phyloP scores from a whole-genome alignment of 805 yeast genomes.

The Candida sanyiensis region DNA sequence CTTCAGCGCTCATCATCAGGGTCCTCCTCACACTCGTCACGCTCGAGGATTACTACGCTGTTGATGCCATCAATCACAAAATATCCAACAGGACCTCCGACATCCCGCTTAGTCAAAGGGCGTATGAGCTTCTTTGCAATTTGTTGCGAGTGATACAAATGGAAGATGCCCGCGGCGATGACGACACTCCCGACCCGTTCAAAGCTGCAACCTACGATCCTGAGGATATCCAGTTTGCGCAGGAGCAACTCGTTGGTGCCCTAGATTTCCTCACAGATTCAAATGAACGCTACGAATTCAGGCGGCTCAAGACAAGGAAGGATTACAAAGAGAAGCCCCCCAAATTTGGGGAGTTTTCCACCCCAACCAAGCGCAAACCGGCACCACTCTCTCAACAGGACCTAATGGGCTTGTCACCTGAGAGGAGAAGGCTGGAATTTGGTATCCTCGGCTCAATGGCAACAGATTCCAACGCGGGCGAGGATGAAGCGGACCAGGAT shows the following conservation, averaged over 20 bases:
- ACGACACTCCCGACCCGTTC: slow-evolving; percentile 6
- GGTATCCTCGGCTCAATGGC: too few relatives aligned
- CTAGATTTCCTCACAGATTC: slow-evolving; percentile 12
- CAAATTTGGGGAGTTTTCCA: too few relatives aligned
- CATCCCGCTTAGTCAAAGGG: slow-evolving; percentile 29
- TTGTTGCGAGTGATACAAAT: slow-evolving; percentile 21
- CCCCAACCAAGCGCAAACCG: neutral
- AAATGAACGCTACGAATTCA: slow-evolving; percentile 2
- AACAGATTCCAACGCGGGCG: too few relatives aligned
- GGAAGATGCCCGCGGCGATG: slow-evolving; percentile 1
- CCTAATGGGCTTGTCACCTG: slow-evolving; percentile 19
- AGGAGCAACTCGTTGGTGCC: slow-evolving; percentile 10
- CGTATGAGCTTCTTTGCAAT: slow-evolving; percentile 28
- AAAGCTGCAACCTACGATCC: neutral
- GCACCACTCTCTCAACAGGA: neutral
- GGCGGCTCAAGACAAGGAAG: slow-evolving; percentile 11
- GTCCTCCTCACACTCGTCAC: slow-evolving; percentile 35
- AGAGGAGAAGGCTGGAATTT: slow-evolving; percentile 15
- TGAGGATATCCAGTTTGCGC: slow-evolving; percentile 15
- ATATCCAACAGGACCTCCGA: slow-evolving; percentile 23
- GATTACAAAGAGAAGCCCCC: slow-evolving; percentile 14
- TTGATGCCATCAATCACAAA: slow-evolving; percentile 23
- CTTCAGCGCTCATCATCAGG: slow-evolving; percentile 30
- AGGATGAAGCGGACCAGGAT: too few relatives aligned
- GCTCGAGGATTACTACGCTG: slow-evolving; percentile 24